Percentiles rank a stretch among this genome's conserved stretches.
Evolutionary conservation across 2,329 filamentous ascomycete species (phyloP).

Genomic region (Leptographium wingfieldii): DNA sequence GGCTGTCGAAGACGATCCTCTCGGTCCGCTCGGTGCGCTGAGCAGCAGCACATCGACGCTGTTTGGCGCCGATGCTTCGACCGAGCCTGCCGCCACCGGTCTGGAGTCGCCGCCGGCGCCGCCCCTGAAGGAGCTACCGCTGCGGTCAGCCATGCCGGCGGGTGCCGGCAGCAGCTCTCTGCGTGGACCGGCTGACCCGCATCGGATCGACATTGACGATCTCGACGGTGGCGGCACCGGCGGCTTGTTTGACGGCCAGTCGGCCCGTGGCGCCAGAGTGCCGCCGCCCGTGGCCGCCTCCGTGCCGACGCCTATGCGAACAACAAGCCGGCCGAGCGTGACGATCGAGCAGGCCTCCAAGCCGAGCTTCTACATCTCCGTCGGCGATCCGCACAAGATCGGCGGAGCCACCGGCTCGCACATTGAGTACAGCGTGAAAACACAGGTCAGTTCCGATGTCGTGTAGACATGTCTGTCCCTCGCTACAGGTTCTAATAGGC

Average conservation of each 20-base stretch:
- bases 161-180: background rate
- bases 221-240: conserved; percentile 39
- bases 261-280: conserved; percentile 40
- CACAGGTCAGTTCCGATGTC: conserved; percentile 48
- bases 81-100: background rate
- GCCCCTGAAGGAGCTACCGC: conserved; percentile 52
- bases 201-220: conserved; percentile 55
- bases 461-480: background rate
- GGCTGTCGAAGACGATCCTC: conserved; percentile 60
- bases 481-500: no score
- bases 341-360: conserved; percentile 89
- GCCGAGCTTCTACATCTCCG: conserved; percentile 77
- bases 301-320: conserved; percentile 36
- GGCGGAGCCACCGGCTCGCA: conserved; percentile 94
- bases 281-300: conserved; percentile 53
- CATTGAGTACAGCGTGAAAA: conserved; percentile 92
- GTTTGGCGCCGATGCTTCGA: conserved; percentile 3
- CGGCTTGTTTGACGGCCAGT: conserved; percentile 12
- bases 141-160: conserved; percentile 44
- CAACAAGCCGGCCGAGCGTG: conserved; percentile 59
- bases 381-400: conserved; percentile 96
- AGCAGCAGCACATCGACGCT: conserved; percentile 17
- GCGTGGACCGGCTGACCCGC: conserved; percentile 38
- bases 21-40: conserved; percentile 61
- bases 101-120: conserved; percentile 47